phyloP scores from a whole-genome alignment of 441 rosid species.

The Arabidopsis hybrid region DNA sequence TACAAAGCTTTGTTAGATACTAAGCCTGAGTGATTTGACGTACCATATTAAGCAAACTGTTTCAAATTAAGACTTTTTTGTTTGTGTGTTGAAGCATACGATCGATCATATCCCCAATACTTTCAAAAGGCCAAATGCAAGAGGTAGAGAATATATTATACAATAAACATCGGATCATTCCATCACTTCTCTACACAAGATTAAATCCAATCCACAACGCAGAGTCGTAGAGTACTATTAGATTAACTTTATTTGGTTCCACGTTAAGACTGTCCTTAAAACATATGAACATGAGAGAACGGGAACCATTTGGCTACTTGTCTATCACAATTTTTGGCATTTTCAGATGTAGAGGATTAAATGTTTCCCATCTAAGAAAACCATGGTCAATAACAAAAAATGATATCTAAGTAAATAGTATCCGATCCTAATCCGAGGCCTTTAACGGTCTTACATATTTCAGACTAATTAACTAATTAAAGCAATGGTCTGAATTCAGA shows the following conservation, averaged over 20 bases:
- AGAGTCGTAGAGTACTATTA: background rate
- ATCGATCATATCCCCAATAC: constrained; percentile 11
- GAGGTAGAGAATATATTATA: constrained; percentile 19
- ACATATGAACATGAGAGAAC: background rate
- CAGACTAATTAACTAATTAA: background rate
- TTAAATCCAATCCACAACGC: background rate
- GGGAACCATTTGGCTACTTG: constrained; percentile 15
- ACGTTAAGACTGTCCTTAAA: constrained; percentile 1
- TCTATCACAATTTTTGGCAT: constrained; percentile 3
- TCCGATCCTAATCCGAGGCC: background rate
- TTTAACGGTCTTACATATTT: background rate
- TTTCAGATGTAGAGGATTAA: background rate
- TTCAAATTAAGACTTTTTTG: background rate
- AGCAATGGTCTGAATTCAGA: background rate
- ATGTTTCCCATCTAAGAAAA: background rate
- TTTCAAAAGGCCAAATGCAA: constrained; percentile 26
- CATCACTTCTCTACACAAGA: constrained; percentile 19
- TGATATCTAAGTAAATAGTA: background rate
- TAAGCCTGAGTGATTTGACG: constrained; percentile 27
- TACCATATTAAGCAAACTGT: constrained; percentile 21
- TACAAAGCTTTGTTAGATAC: constrained; percentile 11
- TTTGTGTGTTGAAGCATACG: constrained; percentile 12
- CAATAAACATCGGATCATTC: background rate
- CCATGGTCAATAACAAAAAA: background rate
- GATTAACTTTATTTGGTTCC: background rate